Percentiles rank a stretch among this genome's conserved stretches.
phyloP scores from a whole-genome alignment of 306 rosid species.

The Vigna unguiculata region DNA sequence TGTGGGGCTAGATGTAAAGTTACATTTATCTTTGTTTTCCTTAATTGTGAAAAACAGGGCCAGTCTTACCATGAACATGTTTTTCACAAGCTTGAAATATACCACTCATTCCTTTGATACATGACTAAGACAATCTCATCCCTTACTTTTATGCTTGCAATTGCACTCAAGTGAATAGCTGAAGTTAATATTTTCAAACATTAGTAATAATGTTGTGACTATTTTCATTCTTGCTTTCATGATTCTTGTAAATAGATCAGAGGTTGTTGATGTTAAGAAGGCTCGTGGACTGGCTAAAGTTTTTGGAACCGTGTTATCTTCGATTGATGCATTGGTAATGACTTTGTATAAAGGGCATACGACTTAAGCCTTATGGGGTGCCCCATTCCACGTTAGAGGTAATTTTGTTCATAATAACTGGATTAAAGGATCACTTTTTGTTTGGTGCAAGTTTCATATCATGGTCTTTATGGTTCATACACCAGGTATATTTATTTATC shows the following conservation, averaged over 20 bases:
- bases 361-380: constrained; percentile 38
- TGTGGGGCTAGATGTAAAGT: neutral
- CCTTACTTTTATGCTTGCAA: constrained; percentile 54
- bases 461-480: constrained; percentile 57
- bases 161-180: constrained; percentile 45
- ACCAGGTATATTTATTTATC: constrained; percentile 48
- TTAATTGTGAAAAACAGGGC: constrained; percentile 42
- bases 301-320: constrained; percentile 48
- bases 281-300: constrained; percentile 53
- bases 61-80: constrained; percentile 52
- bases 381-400: constrained; percentile 43
- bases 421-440: constrained; percentile 53
- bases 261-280: constrained; percentile 48
- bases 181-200: neutral
- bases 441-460: constrained; percentile 53
- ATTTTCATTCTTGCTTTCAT: neutral
- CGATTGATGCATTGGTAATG: constrained; percentile 47
- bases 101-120: constrained; percentile 57
- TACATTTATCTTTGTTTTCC: constrained; percentile 14
- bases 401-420: constrained; percentile 43
- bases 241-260: constrained; percentile 43
- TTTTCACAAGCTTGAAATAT: constrained; percentile 50
- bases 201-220: constrained; percentile 4
- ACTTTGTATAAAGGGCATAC: constrained; percentile 50
- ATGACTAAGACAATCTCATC: constrained; percentile 49